These are phyloP conservation scores for Trametes coccinea DNA, from an alignment of 768 basidiomycete species.

Conservation along the genomic window DNA sequence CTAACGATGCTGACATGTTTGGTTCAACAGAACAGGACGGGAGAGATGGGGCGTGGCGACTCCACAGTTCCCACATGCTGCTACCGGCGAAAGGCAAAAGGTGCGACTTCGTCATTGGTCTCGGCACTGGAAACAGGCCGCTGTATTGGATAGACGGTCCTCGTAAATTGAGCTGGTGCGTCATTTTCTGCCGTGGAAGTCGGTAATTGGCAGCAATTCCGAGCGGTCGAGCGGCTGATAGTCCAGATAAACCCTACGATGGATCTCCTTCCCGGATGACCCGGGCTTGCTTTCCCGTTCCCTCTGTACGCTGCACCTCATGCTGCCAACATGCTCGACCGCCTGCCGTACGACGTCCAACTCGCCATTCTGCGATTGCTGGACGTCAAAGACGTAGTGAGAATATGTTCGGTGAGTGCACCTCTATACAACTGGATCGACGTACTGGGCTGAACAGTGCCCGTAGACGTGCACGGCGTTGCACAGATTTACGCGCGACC, in stretches of 20 bases:
- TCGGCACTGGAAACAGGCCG: conserved; percentile 10
- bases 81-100: conserved; percentile 10
- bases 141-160: background rate
- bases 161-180: conserved; percentile 6
- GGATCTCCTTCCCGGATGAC: background rate
- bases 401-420: conserved; percentile 17
- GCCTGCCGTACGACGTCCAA: conserved; percentile 18
- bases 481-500: conserved; percentile 13
- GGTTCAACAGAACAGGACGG: conserved; percentile 3
- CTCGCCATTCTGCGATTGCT: conserved; percentile 9
- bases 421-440: background rate
- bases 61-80: conserved; percentile 23
- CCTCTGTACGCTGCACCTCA: background rate
- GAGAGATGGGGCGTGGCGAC: conserved; percentile 9
- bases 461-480: conserved; percentile 15
- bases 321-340: conserved; percentile 10
- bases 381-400: conserved; percentile 4
- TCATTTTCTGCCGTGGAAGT: conserved; percentile 12
- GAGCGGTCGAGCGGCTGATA: conserved; percentile 15
- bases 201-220: conserved; percentile 2
- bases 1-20: background rate
- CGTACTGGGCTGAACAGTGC: background rate
- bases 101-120: conserved; percentile 17
- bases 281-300: conserved; percentile 6
- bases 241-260: conserved; percentile 14